Evolutionary conservation across 768 basidiomycete genomes (phyloP).

Genomic region (Kwoniella botswanensis): DNA sequence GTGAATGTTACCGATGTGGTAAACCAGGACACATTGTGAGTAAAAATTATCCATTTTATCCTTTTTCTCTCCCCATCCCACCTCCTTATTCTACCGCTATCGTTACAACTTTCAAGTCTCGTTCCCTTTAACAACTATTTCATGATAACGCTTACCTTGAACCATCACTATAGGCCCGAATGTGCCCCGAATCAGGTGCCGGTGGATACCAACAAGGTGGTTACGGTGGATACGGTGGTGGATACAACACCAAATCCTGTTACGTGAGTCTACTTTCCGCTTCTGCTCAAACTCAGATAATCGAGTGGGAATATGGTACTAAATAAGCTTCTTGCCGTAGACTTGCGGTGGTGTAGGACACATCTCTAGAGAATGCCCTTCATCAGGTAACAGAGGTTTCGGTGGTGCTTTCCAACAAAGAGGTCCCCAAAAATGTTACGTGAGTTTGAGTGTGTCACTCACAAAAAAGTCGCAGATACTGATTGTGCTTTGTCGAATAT

Average conservation of each 20-base stretch:
- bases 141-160: not conserved
- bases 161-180: constrained; percentile 42
- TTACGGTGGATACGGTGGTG: constrained; percentile 36
- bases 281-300: not conserved
- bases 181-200: constrained; percentile 52
- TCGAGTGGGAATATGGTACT: not conserved
- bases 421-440: constrained; percentile 56
- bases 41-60: not conserved
- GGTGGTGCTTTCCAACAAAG: constrained; percentile 41
- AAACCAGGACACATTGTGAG: constrained; percentile 58
- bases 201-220: constrained; percentile 35
- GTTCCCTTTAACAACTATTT: no score
- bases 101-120: no score
- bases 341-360: constrained; percentile 59
- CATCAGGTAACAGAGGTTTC: constrained; percentile 45
- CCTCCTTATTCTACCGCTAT: no score
- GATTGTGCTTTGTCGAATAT: not conserved
- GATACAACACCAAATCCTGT: constrained; percentile 49
- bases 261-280: constrained; percentile 53
- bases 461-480: not conserved
- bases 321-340: constrained; percentile 23
- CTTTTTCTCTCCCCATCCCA: not conserved
- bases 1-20: constrained; percentile 58
- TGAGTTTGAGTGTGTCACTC: constrained; percentile 34
- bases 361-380: constrained; percentile 57